phyloP scores from a whole-genome alignment of 371 early-diverging fungal species.

The Circinella minor region DNA sequence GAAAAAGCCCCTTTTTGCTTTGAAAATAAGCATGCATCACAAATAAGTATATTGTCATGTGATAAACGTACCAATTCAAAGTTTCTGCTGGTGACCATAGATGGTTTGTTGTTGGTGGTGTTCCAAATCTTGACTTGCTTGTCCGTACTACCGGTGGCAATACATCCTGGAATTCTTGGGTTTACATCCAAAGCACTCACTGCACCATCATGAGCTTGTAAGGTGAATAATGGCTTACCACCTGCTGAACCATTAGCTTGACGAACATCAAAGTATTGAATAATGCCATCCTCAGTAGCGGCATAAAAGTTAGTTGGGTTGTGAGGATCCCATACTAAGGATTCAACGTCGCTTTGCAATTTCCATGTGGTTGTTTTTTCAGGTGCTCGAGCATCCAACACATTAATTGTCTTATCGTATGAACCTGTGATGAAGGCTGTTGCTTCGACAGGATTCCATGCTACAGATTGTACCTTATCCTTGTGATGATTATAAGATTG shows the following conservation, averaged over 20 bases:
- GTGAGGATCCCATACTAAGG: conserved; percentile 88
- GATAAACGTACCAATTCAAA: conserved; percentile 62
- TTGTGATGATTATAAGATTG: conserved; percentile 85
- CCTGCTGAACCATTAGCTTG: conserved; percentile 36
- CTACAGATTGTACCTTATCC: conserved; percentile 87
- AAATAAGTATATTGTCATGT: too few species aligned
- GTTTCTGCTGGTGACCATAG: conserved; percentile 81
- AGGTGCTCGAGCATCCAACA: conserved; percentile 89
- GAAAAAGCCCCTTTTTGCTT: too few species aligned
- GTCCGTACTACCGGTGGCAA: conserved; percentile 94
- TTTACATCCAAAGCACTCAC: conserved; percentile 88
- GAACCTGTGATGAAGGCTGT: conserved; percentile 88
- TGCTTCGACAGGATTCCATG: conserved; percentile 89
- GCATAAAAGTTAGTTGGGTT: conserved; percentile 77
- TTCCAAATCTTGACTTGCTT: conserved; percentile 94
- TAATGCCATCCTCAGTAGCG: conserved; percentile 87
- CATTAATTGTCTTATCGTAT: conserved; percentile 85
- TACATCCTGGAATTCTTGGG: conserved; percentile 70
- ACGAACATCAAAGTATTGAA: conserved; percentile 89
- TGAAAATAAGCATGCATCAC: background rate
- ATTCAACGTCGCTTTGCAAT: conserved; percentile 89
- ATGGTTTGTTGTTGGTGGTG: conserved; percentile 72
- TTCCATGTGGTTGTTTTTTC: conserved; percentile 62
- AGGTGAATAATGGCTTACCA: conserved; percentile 74
- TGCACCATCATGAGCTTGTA: conserved; percentile 93